A percentile compares a stretch with the other conserved stretches of the same genome.
Evolutionary conservation across 176 grass and related monocot genomes (phyloP).

Genomic region (Bromus sterilis): DNA sequence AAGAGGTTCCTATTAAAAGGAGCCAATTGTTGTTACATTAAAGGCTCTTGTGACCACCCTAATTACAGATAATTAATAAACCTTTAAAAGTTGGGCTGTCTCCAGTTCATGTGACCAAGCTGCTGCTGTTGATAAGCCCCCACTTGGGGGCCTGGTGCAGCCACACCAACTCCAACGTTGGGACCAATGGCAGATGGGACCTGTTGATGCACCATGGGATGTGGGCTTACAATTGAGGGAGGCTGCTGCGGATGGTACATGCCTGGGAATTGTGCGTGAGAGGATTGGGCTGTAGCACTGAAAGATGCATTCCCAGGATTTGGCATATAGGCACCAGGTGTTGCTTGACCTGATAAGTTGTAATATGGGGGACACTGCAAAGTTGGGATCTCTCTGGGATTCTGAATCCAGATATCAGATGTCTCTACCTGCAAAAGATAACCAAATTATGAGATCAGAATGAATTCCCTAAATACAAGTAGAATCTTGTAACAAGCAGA

Average conservation of each 20-base stretch:
- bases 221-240: slow-evolving; percentile 54
- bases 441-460: not conserved
- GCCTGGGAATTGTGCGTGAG: slow-evolving; percentile 56
- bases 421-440: slow-evolving; percentile 45
- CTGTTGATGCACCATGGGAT: slow-evolving; percentile 73
- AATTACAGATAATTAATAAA: slow-evolving; percentile 73
- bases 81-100: slow-evolving; percentile 52
- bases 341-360: slow-evolving; percentile 62
- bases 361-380: slow-evolving; percentile 59
- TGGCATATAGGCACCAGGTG: slow-evolving; percentile 55
- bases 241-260: slow-evolving; percentile 65
- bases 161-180: slow-evolving; percentile 57
- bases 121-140: slow-evolving; percentile 68
- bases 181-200: slow-evolving; percentile 50
- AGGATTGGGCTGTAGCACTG: slow-evolving; percentile 59
- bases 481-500: not conserved
- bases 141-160: slow-evolving; percentile 56
- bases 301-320: slow-evolving; percentile 69
- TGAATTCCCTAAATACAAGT: not conserved
- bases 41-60: slow-evolving; percentile 62
- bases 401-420: slow-evolving; percentile 83
- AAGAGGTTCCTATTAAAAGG: slow-evolving; percentile 54
- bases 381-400: slow-evolving; percentile 40
- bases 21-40: slow-evolving; percentile 63
- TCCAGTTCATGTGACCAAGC: slow-evolving; percentile 75